These are phyloP conservation scores for Neurospora crassa DNA, from an alignment of 2,329 filamentous ascomycete species.

Conservation along the genomic window DNA sequence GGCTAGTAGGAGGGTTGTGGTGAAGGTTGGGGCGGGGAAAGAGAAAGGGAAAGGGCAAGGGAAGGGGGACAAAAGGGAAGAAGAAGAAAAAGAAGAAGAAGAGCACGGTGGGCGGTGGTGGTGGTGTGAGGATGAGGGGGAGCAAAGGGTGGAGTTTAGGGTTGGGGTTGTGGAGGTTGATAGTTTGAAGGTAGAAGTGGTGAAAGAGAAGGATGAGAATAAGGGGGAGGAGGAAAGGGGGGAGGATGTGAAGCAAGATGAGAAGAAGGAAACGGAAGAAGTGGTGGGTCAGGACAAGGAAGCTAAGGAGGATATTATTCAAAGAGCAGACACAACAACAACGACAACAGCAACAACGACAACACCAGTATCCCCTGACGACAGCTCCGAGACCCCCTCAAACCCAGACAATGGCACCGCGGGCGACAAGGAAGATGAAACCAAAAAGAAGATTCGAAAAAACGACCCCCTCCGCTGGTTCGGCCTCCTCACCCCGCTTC, in stretches of 20 bases:
- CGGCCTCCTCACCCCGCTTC: constrained; percentile 41
- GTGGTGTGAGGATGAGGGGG: background rate
- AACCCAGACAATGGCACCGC: background rate
- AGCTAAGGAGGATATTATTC: no score
- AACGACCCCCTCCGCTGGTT: constrained; percentile 52
- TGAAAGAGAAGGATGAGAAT: background rate
- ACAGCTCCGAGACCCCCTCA: no score
- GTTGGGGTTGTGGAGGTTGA: background rate
- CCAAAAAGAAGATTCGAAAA: constrained; percentile 13
- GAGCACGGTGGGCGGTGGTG: background rate
- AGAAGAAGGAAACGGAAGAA: background rate
- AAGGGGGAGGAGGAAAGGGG: background rate
- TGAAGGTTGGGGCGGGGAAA: constrained; percentile 22
- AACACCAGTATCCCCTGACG: no score
- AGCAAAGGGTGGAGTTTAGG: background rate
- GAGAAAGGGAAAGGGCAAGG: background rate
- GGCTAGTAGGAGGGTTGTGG: constrained; percentile 33
- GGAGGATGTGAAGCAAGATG: background rate
- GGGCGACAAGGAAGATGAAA: constrained; percentile 1
- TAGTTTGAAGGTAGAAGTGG: background rate
- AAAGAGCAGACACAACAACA: no score
- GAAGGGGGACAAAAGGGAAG: background rate
- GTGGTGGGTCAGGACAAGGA: no score
- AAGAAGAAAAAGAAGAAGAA: background rate
- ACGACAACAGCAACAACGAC: background rate